A percentile compares a stretch with the other conserved stretches of the same genome.
These are phyloP conservation scores for Linum lewisii DNA, from an alignment of 345 rosid species.

Conservation along the genomic window DNA sequence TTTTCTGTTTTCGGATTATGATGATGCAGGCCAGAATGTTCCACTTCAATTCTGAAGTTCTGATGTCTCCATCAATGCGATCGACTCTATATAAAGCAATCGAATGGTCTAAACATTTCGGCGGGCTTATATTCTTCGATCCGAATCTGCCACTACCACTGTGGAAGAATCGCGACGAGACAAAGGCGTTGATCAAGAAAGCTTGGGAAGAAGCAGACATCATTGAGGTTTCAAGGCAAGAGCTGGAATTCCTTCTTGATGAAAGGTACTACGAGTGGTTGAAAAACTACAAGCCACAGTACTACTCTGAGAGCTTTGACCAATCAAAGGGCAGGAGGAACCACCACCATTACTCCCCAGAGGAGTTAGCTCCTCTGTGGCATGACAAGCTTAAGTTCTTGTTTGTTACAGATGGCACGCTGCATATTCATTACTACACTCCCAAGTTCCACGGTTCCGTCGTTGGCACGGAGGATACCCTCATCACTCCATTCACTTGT, in stretches of 20 bases:
- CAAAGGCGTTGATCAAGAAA: slow-evolving; percentile 46
- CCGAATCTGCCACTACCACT: slow-evolving; percentile 64
- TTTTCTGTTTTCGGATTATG: background rate
- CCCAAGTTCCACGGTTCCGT: slow-evolving; percentile 67
- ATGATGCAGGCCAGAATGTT: slow-evolving; percentile 71
- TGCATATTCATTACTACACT: slow-evolving; percentile 69
- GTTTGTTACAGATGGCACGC: slow-evolving; percentile 86
- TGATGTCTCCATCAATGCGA: slow-evolving; percentile 48
- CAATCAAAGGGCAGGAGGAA: slow-evolving; percentile 53
- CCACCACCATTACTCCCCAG: slow-evolving; percentile 66
- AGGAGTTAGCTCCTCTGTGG: slow-evolving; percentile 77
- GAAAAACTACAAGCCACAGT: slow-evolving; percentile 64
- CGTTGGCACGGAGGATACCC: slow-evolving; percentile 82
- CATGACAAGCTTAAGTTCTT: slow-evolving; percentile 65
- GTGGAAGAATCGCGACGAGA: slow-evolving; percentile 74
- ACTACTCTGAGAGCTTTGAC: slow-evolving; percentile 59
- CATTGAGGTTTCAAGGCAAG: slow-evolving; percentile 74
- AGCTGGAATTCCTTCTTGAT: slow-evolving; percentile 78
- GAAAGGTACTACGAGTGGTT: slow-evolving; percentile 58
- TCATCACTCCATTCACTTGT: slow-evolving; percentile 77
- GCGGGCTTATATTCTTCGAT: slow-evolving; percentile 71
- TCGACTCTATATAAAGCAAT: slow-evolving; percentile 54
- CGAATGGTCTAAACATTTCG: slow-evolving; percentile 61
- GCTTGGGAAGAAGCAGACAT: slow-evolving; percentile 70
- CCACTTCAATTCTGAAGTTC: slow-evolving; percentile 71